phyloP scores from a whole-genome alignment of 2,329 filamentous ascomycete genomes.

The Ceratocystis cubensis region DNA sequence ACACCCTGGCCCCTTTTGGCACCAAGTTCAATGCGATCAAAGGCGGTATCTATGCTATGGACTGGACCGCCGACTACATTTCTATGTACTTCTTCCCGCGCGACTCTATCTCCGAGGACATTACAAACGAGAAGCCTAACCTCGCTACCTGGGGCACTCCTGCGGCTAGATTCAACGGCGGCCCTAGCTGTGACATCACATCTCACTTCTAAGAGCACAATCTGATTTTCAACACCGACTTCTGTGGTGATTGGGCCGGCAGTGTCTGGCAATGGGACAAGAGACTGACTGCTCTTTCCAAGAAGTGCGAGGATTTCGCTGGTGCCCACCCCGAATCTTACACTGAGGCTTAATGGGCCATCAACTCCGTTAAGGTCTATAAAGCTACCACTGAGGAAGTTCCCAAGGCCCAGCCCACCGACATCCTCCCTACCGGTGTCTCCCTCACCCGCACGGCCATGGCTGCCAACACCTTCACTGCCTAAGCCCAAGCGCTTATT shows the following conservation, averaged over 20 bases:
- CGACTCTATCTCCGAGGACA: constrained; percentile 49
- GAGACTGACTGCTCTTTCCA: constrained; percentile 53
- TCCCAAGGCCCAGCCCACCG: too few relatives aligned
- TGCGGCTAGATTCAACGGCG: constrained; percentile 52
- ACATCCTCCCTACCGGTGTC: too few relatives aligned
- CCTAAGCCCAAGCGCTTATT: too few relatives aligned
- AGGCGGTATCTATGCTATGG: constrained; percentile 60
- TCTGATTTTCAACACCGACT: constrained; percentile 70
- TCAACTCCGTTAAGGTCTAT: constrained; percentile 58
- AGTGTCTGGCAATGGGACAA: constrained; percentile 45
- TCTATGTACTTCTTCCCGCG: constrained; percentile 73
- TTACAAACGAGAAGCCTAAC: constrained; percentile 46
- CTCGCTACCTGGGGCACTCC: constrained; percentile 57
- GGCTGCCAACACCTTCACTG: too few relatives aligned
- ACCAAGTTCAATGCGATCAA: constrained; percentile 55
- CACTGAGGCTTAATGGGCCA: constrained; percentile 59
- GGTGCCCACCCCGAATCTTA: constrained; percentile 57
- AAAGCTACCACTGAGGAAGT: not conserved
- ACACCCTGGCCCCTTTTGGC: constrained; percentile 39
- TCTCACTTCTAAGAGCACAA: constrained; percentile 57
- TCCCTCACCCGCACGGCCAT: too few relatives aligned
- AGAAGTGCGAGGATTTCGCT: constrained; percentile 47
- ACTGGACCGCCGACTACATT: constrained; percentile 64
- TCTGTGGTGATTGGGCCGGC: constrained; percentile 35
- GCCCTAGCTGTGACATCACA: constrained; percentile 57